Conservation (phyloP, 352 stramenopile species). For the Pythium folliculosum region DNA sequence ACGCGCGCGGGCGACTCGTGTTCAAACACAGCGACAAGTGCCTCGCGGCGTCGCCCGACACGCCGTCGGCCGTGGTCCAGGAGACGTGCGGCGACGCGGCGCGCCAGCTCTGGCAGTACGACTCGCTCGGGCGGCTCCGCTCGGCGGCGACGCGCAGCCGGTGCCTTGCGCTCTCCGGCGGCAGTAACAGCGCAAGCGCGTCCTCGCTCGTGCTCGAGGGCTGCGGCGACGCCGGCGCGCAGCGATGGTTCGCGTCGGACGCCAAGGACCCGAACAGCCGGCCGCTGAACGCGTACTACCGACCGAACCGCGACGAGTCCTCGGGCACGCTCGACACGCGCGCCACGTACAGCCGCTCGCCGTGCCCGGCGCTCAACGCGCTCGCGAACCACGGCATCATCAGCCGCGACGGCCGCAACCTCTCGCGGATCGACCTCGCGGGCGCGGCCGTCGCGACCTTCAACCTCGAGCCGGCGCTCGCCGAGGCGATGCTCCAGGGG, state of each 20-base stretch:
- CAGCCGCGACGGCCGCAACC: slow-evolving; percentile 29
- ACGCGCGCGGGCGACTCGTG: slow-evolving; percentile 1
- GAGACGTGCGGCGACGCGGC: background rate
- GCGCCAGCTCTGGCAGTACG: slow-evolving; percentile 19
- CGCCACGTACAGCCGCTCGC: slow-evolving; percentile 31
- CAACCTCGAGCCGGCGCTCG: slow-evolving; percentile 24
- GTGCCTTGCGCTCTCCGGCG: background rate
- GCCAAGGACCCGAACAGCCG: slow-evolving; percentile 16
- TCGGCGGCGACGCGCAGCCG: background rate
- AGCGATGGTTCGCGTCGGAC: slow-evolving; percentile 18
- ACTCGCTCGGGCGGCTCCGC: slow-evolving; percentile 22
- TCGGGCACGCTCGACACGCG: slow-evolving; percentile 22
- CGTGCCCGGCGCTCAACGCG: slow-evolving; percentile 38
- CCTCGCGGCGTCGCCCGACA: background rate
- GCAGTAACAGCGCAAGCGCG: background rate
- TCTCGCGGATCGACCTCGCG: slow-evolving; percentile 22
- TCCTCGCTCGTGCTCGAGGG: slow-evolving; percentile 4
- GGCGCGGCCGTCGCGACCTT: slow-evolving; percentile 19
- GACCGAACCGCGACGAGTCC: slow-evolving; percentile 23
- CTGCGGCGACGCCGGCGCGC: slow-evolving; percentile 6
- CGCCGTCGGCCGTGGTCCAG: background rate
- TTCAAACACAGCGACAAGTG: slow-evolving; percentile 22
- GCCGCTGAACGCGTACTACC: slow-evolving; percentile 24
- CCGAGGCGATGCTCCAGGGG: background rate
- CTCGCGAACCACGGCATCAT: slow-evolving; percentile 42